Evolutionary conservation across 441 rosid genomes (phyloP), one percentile per base, ranked within the genome.

Genomic region (Eruca vesicaria): DNA sequence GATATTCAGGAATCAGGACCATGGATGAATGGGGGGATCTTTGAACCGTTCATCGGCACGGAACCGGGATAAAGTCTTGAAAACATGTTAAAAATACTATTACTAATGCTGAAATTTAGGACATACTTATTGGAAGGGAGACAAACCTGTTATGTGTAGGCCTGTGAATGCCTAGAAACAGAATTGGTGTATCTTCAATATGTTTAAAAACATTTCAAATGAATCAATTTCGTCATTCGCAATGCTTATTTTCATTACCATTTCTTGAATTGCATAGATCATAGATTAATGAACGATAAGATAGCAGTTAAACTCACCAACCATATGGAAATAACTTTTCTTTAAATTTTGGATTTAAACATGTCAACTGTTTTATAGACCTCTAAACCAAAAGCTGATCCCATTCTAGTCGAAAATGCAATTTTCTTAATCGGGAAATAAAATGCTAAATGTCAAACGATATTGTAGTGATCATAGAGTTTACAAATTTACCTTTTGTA

Each of bases 91-190:
- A 29, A 57, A 69, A 12, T 2, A 11, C 23, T 70, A 56, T 32
- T 70, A 56, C 75, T 26, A 75, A 14, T 76, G 52, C 43, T 64
- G 43, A 60, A 63, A 6, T 31, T 16, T 63, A 63, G 80, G 71
- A 61, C 32, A 29, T 29, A 29, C 0, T 71, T 45, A 64, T 58
- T 63, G 16, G 80, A 57, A 76, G 71, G 64, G 33, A 76, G 57
- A 43, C 71, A 69, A 76, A 70, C 55, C 67, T 23, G 21, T 11
- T 33, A 69, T 63, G 75, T 76, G 61, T 70, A 69, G 75, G 75
- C 55, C 69, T 70, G 61, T 69, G 71, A 69, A 63, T 56, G 75
- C 79, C 79, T 76, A 63, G 79, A 69, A 41, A 76, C 70, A 43
- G 29, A 23, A 76, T 45, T 70, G 33, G 71, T 52, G 41, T 55